Evolutionary conservation across 2,329 filamentous ascomycete genomes (phyloP).

Genomic region (Colletotrichum magnum): DNA sequence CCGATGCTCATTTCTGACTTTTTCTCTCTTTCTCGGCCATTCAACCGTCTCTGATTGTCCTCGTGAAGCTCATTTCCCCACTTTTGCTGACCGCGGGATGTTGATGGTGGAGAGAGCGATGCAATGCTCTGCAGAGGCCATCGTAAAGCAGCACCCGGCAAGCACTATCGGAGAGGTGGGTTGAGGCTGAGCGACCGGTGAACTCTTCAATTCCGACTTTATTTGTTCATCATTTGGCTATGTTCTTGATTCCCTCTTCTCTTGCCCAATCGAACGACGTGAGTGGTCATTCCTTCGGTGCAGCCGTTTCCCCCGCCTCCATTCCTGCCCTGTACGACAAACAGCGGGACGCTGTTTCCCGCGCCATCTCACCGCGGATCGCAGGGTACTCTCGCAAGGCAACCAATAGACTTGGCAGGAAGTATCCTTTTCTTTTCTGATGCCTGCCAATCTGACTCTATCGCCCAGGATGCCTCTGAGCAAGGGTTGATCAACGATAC

Average conservation of each 20-base stretch:
- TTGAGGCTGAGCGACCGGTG: background rate
- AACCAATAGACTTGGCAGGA: slow-evolving; percentile 8
- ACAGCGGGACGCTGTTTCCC: background rate
- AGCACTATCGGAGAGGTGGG: background rate
- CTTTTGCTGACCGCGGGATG: background rate
- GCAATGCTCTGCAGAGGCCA: background rate
- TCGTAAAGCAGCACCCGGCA: background rate
- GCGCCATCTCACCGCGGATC: slow-evolving; percentile 1
- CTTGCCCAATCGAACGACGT: background rate
- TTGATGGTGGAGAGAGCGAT: background rate
- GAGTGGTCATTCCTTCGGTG: background rate
- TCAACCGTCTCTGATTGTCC: background rate
- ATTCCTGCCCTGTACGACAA: slow-evolving; percentile 3
- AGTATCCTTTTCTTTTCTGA: slow-evolving; percentile 1
- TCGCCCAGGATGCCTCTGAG: background rate
- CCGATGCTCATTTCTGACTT: no score
- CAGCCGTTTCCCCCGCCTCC: slow-evolving; percentile 7
- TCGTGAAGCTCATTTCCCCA: background rate
- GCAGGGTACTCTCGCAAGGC: slow-evolving; percentile 2
- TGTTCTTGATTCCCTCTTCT: background rate
- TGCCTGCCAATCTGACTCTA: background rate
- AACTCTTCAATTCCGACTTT: background rate
- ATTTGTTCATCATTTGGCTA: no score
- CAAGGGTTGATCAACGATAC: slow-evolving; percentile 10
- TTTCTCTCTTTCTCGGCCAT: background rate